A percentile compares a stretch with the other conserved stretches of the same genome.
Evolutionary conservation across 2,329 filamentous ascomycete genomes (phyloP).

Genomic region (Penicillium oxalicum): DNA sequence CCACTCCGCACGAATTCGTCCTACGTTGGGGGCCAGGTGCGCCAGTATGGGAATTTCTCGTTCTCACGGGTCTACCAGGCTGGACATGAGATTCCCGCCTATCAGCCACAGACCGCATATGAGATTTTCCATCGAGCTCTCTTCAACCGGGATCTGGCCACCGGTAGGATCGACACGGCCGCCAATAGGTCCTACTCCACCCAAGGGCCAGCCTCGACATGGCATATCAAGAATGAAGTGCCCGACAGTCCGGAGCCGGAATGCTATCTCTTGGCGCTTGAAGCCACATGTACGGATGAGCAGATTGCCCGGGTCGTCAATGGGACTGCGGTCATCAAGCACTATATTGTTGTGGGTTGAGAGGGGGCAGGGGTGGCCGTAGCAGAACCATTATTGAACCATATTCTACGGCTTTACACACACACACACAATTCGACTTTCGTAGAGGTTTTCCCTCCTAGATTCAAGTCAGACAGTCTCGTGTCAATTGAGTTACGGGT

Average conservation of each 20-base stretch:
- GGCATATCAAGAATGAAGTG: conserved; percentile 42
- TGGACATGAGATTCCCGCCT: conserved; percentile 47
- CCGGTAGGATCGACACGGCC: conserved; percentile 43
- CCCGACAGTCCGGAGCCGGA: conserved; percentile 36
- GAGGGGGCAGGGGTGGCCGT: neutral
- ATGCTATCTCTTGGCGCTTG: conserved; percentile 42
- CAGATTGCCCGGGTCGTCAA: conserved; percentile 40
- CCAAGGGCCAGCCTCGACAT: conserved; percentile 35
- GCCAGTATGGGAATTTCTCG: conserved; percentile 46
- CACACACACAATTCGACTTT: too few relatives aligned
- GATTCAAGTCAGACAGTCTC: too few relatives aligned
- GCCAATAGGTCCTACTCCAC: conserved; percentile 35
- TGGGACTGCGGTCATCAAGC: conserved; percentile 42
- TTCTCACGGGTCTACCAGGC: conserved; percentile 46
- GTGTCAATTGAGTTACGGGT: neutral
- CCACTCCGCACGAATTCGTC: conserved; percentile 37
- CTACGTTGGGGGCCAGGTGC: conserved; percentile 43
- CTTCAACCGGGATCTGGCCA: conserved; percentile 49
- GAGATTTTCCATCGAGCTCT: conserved; percentile 51
- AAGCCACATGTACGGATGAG: conserved; percentile 40
- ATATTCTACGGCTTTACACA: too few relatives aligned
- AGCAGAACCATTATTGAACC: too few relatives aligned
- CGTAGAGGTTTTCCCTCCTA: too few relatives aligned
- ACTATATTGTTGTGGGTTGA: conserved; percentile 41
- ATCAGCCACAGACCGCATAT: conserved; percentile 51